These are phyloP conservation scores for Talaromyces adpressus DNA, from an alignment of 495 filamentous ascomycete genomes.

Conservation along the genomic window DNA sequence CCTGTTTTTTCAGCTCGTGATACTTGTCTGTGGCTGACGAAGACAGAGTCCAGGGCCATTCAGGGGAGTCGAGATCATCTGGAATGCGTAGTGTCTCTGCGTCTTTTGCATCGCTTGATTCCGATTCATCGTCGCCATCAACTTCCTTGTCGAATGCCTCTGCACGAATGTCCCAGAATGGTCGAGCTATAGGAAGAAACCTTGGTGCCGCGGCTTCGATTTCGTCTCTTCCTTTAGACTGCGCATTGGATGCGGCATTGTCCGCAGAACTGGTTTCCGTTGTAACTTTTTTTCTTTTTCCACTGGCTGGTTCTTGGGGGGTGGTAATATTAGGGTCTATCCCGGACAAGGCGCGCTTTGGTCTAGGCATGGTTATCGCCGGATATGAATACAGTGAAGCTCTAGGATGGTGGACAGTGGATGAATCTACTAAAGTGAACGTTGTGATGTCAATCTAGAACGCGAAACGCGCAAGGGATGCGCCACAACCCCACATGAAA, in stretches of 20 bases:
- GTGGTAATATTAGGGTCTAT: neutral
- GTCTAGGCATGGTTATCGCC: neutral
- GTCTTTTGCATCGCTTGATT: neutral
- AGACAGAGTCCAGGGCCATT: constrained; percentile 4
- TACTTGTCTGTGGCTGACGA: neutral
- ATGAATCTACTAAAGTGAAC: neutral
- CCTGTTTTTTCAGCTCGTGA: constrained; percentile 4
- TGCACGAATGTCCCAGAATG: neutral
- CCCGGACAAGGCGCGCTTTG: constrained; percentile 1
- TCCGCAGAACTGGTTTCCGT: neutral
- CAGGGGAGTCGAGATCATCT: neutral
- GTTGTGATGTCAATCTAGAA: neutral
- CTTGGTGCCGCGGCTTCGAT: neutral
- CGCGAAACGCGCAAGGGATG: neutral
- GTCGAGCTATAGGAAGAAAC: neutral
- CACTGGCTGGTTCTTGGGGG: neutral
- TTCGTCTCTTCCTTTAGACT: neutral
- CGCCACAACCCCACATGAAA: neutral
- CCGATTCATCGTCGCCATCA: neutral
- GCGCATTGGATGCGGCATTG: neutral
- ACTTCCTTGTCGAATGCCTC: neutral
- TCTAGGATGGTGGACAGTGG: neutral
- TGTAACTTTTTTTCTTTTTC: neutral
- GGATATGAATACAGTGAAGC: neutral
- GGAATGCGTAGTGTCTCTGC: neutral